phyloP scores from a whole-genome alignment of 2,329 filamentous ascomycete genomes.

The Ophiostoma pallidulum region DNA sequence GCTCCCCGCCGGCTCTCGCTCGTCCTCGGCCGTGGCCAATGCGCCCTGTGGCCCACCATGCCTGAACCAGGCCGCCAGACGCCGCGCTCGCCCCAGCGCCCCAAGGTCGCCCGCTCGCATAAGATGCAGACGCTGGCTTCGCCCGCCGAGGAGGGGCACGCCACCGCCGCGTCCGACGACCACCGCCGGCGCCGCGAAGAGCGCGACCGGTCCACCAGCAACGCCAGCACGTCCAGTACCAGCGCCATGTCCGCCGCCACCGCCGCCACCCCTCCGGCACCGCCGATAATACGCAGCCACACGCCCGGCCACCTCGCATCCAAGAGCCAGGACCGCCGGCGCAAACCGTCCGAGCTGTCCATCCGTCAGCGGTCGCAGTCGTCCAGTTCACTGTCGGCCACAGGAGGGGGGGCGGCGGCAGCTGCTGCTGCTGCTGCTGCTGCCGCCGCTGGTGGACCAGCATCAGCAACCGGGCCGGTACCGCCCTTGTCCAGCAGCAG shows the following conservation, averaged over 20 bases:
- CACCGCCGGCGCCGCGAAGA: conserved; percentile 14
- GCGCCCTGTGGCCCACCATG: conserved; percentile 28
- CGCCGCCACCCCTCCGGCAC: conserved; percentile 25
- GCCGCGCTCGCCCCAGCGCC: conserved; percentile 30
- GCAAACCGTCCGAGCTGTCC: conserved; percentile 42
- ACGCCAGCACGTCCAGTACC: conserved; percentile 21
- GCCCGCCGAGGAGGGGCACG: conserved; percentile 21
- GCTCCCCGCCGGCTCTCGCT: neutral
- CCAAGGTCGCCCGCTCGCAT: conserved; percentile 43
- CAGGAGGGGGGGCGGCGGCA: too few relatives aligned
- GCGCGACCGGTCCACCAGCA: conserved; percentile 17
- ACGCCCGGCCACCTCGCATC: conserved; percentile 52
- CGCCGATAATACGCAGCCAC: conserved; percentile 44
- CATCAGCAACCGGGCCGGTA: too few relatives aligned
- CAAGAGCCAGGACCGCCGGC: conserved; percentile 44
- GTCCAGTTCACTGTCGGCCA: conserved; percentile 26
- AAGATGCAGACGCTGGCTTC: conserved; percentile 34
- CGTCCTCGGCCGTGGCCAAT: conserved; percentile 17
- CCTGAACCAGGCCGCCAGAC: conserved; percentile 30
- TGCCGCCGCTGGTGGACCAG: conserved; percentile 16
- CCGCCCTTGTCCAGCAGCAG: neutral
- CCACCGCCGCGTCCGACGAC: conserved; percentile 7
- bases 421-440: conserved; percentile 12
- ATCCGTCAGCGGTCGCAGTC: conserved; percentile 48
- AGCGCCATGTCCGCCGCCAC: conserved; percentile 18